Evolutionary conservation across 2,329 filamentous ascomycete genomes (phyloP), one percentile per base, ranked within the genome.

Genomic region (Cytospora piceae): DNA sequence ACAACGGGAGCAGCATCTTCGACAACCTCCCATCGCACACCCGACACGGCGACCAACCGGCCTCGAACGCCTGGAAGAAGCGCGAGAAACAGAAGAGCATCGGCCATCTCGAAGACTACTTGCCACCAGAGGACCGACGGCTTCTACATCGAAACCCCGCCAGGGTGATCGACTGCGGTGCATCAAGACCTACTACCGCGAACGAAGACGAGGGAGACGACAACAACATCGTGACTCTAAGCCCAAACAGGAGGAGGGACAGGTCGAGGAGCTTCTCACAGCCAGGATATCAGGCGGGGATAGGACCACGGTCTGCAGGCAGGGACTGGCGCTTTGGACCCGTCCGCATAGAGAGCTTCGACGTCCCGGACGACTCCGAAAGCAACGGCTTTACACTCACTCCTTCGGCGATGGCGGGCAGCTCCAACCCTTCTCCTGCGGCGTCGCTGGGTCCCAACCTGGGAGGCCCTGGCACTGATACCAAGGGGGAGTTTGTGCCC

Each of bases 301-400:
- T 85, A 63, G 77, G 78, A 20, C 82, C 82, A 1, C 74, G 78
- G 66, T 81, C 78, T 53, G 86, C 86, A 2, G 77, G 78, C 4
- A 80, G 77, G 63, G 94, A 98, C 76, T 94, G 92, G 89, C 85
- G 95, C 61, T 93, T 96, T 75, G 91, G 90, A 54, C 82, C 82
- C n/a, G 84, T 98, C 61, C 86, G 84, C 62, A 87, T 97, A 52
- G 88, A 94, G 76, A 92, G 91, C 73, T 88, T 97, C 76, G 91
- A 96, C 76, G 89, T 94, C 83, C 67, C 67, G 42, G 69, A 65
- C 27, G 72, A 70, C 61, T 79, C 79, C 75, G 71, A 76, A 20
- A 74, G 74, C 8, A 73, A 78, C 32, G 73, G 71, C 68, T 29
- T 46, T 6, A 55, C n/a, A 27, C 53, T 24, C 4, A 12, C 42